phyloP scores from a whole-genome alignment of 768 basidiomycete species.

The Leccinum variicolor region DNA sequence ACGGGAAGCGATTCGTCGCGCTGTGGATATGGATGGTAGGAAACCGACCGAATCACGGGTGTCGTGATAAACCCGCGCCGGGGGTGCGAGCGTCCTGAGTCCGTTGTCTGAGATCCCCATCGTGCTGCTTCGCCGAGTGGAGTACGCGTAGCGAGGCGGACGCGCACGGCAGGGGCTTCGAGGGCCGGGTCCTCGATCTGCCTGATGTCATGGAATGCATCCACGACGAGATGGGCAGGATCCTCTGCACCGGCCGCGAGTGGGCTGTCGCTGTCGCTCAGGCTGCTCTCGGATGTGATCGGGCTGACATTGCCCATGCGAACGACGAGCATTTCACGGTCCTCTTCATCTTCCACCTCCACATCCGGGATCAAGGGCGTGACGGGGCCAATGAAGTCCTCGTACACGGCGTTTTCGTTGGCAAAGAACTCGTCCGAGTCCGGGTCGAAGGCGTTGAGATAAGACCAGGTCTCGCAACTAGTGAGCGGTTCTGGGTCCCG shows the following conservation, averaged over 20 bases:
- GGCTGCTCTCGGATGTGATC: slow-evolving; percentile 38
- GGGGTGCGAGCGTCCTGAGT: not conserved
- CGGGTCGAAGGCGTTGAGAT: slow-evolving; percentile 69
- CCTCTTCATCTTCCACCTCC: slow-evolving; percentile 23
- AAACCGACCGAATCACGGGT: not conserved
- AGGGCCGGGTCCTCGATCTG: slow-evolving; percentile 16
- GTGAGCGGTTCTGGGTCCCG: slow-evolving; percentile 40
- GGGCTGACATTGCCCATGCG: slow-evolving; percentile 35
- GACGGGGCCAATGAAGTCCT: slow-evolving; percentile 57
- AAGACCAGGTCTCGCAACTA: slow-evolving; percentile 57
- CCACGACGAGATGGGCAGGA: slow-evolving; percentile 36
- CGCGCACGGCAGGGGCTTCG: slow-evolving; percentile 16
- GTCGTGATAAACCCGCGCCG: slow-evolving; percentile 5
- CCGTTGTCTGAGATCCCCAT: slow-evolving; percentile 3
- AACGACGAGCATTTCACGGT: slow-evolving; percentile 31
- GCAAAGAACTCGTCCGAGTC: slow-evolving; percentile 77
- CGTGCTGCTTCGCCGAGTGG: slow-evolving; percentile 5
- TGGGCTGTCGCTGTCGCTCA: slow-evolving; percentile 48
- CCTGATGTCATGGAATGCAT: slow-evolving; percentile 30
- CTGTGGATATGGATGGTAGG: slow-evolving; percentile 3
- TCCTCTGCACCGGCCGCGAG: slow-evolving; percentile 45
- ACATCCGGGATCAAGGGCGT: slow-evolving; percentile 1
- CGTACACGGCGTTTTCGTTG: slow-evolving; percentile 54
- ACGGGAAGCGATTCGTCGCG: slow-evolving; percentile 8
- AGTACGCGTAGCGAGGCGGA: slow-evolving; percentile 22